Percentiles rank a stretch among this genome's conserved stretches.
These are phyloP conservation scores for Pneumocystis wakefieldiae DNA, from an alignment of 1,139 yeast species.

Conservation along the genomic window DNA sequence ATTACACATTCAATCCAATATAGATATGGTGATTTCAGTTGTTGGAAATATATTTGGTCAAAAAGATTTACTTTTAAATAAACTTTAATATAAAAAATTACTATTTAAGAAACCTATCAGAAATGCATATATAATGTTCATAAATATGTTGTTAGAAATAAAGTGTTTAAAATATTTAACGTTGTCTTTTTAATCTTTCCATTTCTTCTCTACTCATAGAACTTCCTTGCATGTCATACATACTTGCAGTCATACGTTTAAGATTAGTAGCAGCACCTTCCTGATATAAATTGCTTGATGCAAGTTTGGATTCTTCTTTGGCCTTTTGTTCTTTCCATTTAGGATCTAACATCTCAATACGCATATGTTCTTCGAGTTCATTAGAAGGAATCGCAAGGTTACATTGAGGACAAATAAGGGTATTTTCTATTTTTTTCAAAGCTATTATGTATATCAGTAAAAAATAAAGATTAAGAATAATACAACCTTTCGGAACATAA, in stretches of 20 bases:
- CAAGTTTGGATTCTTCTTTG: slow-evolving; percentile 43
- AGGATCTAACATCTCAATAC: slow-evolving; percentile 64
- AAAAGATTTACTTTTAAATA: slow-evolving; percentile 20
- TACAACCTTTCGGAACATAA: slow-evolving; percentile 23
- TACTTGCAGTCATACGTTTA: slow-evolving; percentile 31
- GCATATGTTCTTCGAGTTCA: slow-evolving; percentile 59
- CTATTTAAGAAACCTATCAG: background rate
- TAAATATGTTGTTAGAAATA: background rate
- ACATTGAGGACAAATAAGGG: slow-evolving; percentile 53
- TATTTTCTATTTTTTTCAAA: slow-evolving; percentile 24
- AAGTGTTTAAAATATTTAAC: background rate
- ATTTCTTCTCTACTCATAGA: background rate
- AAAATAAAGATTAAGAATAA: background rate
- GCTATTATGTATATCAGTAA: slow-evolving; percentile 29
- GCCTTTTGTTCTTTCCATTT: slow-evolving; percentile 57
- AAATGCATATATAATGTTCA: slow-evolving; percentile 1
- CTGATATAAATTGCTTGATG: slow-evolving; percentile 47
- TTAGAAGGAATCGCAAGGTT: slow-evolving; percentile 53
- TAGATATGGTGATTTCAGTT: slow-evolving; percentile 22
- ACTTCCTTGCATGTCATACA: background rate
- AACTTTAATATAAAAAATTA: slow-evolving; percentile 7
- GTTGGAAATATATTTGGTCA: slow-evolving; percentile 25
- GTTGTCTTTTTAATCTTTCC: background rate
- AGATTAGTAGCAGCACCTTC: slow-evolving; percentile 65
- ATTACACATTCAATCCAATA: slow-evolving; percentile 16